These are phyloP conservation scores for Monosporascus sp. DNA, from an alignment of 2,329 filamentous ascomycete species.

Conservation along the genomic window DNA sequence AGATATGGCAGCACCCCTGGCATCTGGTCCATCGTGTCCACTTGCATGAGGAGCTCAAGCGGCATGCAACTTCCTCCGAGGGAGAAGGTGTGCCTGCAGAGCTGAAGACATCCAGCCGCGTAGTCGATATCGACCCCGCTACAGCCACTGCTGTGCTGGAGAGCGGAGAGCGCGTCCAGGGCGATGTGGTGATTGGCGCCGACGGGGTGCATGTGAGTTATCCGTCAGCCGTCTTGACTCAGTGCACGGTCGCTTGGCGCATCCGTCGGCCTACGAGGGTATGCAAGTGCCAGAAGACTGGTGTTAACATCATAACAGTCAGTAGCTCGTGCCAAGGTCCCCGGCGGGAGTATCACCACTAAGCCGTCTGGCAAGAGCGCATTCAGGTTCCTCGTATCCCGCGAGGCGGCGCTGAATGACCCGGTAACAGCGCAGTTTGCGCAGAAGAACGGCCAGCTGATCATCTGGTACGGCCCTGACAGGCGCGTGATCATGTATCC, in stretches of 20 bases:
- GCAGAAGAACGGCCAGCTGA: conserved; percentile 22
- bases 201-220: conserved; percentile 17
- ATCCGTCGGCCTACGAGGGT: too few species aligned
- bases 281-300: too few species aligned
- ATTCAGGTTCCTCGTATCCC: conserved; percentile 49
- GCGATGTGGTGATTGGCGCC: conserved; percentile 15
- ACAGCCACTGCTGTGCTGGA: conserved; percentile 7
- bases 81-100: conserved; percentile 26
- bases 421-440: conserved; percentile 28
- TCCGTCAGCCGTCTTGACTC: conserved; percentile 7
- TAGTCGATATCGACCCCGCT: conserved; percentile 9
- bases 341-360: conserved; percentile 33
- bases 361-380: conserved; percentile 46
- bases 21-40: conserved; percentile 44
- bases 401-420: conserved; percentile 25
- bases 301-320: conserved; percentile 5
- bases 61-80: conserved; percentile 32
- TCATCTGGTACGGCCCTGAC: conserved; percentile 36
- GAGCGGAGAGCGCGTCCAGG: conserved; percentile 6
- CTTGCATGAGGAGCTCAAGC: conserved; percentile 47
- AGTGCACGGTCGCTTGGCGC: too few species aligned
- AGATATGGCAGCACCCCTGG: conserved; percentile 47
- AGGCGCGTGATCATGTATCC: conserved; percentile 43
- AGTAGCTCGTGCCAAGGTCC: conserved; percentile 33
- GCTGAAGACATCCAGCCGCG: conserved; percentile 25